Base-by-base conservation (phyloP, 164 flowering plant genomes). In the Aristolochia contorta region DNA sequence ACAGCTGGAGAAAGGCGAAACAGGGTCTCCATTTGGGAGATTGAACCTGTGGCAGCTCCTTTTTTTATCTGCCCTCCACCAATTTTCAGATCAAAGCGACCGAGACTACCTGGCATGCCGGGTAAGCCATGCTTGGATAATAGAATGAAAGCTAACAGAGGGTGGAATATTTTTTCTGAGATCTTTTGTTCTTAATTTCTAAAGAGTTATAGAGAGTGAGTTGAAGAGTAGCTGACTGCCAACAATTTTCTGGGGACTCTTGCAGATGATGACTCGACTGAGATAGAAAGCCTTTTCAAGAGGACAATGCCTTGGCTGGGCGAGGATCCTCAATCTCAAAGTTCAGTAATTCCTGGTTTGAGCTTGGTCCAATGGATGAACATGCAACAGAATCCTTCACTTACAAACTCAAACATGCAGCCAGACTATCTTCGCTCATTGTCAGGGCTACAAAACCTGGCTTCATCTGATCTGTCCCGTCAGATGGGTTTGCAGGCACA, bases 1-100 rank as follows among this genome's bases (percentile, higher is more conserved):
- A 83, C 95, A 46, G 81, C 89, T 60, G 96, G 96, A 46, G 99
- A 91, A 74, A 81, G 82, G 75, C 91, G 89, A 19, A 87, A 76
- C 43, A 78, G 97, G 16, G 97, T 91, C 62, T 94, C 99, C n/a
- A 69, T 88, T 18, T 94, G 99, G 99, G 97, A 94, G 64, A 94
- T 94, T 67, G 99, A 94, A 72, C 99, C 99, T 20, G 96, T 94
- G 54, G 85, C 90, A 16, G 89, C 97, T 69, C 99, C 99, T 53
- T 90, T 88, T 80, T 90, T 84, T 74, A 83, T 93, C 54, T 90
- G 96, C 58, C 94, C 97, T 4, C 94, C 96, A 46, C 95, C 97
- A 51, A 90, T 90, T 66, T 82, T 87, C 74, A 78, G 95, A 78
- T 67, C 96, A 49, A 90, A 90, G 74, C 86, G 85, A n/a, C 96